phyloP scores from a whole-genome alignment of 164 flowering plant genomes.

The Berberis thunbergii region DNA sequence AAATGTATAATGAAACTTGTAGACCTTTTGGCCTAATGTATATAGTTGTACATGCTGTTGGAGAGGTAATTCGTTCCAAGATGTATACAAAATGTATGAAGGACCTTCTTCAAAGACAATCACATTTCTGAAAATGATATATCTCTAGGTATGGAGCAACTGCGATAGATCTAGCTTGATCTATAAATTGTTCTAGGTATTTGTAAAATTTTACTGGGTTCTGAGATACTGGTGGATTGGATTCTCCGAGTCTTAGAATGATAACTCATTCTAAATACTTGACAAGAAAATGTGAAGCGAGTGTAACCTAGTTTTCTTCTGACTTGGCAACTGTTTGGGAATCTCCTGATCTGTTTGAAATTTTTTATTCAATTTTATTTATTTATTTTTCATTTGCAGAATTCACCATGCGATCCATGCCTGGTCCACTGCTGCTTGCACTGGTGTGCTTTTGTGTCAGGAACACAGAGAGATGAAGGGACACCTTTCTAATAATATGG shows the following conservation, averaged over 20 bases:
- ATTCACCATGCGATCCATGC: conserved; percentile 96
- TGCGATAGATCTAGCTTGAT: too few species aligned
- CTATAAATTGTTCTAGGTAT: too few species aligned
- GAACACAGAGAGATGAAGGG: conserved; percentile 90
- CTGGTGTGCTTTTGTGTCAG: conserved; percentile 91
- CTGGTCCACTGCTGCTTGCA: conserved; percentile 54
- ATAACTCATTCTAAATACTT: not conserved
- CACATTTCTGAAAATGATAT: too few species aligned
- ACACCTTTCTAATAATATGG: conserved; percentile 60
- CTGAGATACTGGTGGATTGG: not conserved
- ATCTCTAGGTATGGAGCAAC: too few species aligned
- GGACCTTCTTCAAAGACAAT: too few species aligned
- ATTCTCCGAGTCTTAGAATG: not conserved
- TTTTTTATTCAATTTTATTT: not conserved
- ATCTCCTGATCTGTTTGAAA: not conserved
- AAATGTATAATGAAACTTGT: too few species aligned
- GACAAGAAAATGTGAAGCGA: not conserved
- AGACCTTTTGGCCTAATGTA: too few species aligned
- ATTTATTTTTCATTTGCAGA: conserved; percentile 29
- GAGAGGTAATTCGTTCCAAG: too few species aligned
- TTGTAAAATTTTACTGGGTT: too few species aligned
- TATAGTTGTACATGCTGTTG: too few species aligned
- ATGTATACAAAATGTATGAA: too few species aligned
- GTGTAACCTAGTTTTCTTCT: not conserved
- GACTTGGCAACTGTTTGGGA: not conserved